phyloP scores from a whole-genome alignment of 768 basidiomycete species.

The Suillus occidentalis region DNA sequence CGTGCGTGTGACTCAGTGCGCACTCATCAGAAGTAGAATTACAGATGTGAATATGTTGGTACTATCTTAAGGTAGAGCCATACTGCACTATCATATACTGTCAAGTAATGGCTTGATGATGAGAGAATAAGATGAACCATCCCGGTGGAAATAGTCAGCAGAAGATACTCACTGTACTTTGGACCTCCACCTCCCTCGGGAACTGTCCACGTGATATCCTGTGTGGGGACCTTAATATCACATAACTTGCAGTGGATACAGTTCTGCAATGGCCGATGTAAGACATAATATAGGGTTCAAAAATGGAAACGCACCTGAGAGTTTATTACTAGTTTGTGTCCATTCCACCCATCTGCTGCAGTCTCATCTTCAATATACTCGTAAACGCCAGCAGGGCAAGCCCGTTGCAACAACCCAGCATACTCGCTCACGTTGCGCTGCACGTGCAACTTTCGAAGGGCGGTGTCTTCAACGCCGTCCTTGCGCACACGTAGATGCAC shows the following conservation, averaged over 20 bases:
- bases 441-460: conserved; percentile 64
- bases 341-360: conserved; percentile 62
- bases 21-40: neutral
- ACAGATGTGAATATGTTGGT: neutral
- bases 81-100: neutral
- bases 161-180: conserved; percentile 74
- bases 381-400: conserved; percentile 95
- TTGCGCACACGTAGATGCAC: conserved; percentile 76
- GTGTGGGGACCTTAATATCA: conserved; percentile 93
- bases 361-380: conserved; percentile 85
- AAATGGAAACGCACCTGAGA: conserved; percentile 65
- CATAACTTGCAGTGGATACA: conserved; percentile 95
- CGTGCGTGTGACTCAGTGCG: neutral
- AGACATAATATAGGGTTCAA: neutral
- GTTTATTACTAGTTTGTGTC: conserved; percentile 93
- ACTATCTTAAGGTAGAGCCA: neutral
- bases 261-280: conserved; percentile 49
- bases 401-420: conserved; percentile 84
- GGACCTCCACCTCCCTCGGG: conserved; percentile 97
- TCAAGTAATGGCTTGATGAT: neutral
- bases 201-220: conserved; percentile 96
- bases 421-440: conserved; percentile 72
- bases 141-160: neutral
- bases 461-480: conserved; percentile 39
- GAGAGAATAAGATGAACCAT: neutral